Evolutionary conservation across 352 stramenopile species (phyloP).

Genomic region (Pythium insidiosum): DNA sequence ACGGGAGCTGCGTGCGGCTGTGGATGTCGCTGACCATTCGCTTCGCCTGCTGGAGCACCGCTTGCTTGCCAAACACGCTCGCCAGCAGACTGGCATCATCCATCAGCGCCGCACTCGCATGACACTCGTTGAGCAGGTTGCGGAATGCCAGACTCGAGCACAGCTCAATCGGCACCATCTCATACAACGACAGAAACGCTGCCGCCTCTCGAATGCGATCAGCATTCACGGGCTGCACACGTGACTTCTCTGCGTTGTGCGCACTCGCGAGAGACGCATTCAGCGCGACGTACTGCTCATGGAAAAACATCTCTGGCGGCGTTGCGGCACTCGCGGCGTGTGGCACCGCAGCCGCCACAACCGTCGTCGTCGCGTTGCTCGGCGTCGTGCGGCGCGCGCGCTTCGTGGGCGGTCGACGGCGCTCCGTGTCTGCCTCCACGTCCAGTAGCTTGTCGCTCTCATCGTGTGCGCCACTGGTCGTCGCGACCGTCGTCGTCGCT

Average conservation of each 20-base stretch:
- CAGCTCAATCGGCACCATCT: conserved; percentile 65
- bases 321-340: too few relatives aligned
- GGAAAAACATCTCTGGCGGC: conserved; percentile 36
- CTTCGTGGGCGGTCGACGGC: too few relatives aligned
- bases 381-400: conserved; percentile 15
- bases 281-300: conserved; percentile 17
- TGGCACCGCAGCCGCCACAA: too few relatives aligned
- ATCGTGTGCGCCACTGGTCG: too few relatives aligned
- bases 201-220: conserved; percentile 58
- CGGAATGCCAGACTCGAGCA: conserved; percentile 50
- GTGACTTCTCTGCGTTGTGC: conserved; percentile 11
- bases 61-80: conserved; percentile 32
- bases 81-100: conserved; percentile 33
- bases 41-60: conserved; percentile 28
- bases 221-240: conserved; percentile 21
- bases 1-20: too few relatives aligned
- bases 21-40: too few relatives aligned
- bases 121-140: conserved; percentile 49
- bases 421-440: background rate
- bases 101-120: conserved; percentile 20
- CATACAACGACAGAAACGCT: conserved; percentile 49
- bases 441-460: conserved; percentile 20
- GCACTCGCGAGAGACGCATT: too few relatives aligned
- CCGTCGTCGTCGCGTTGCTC: too few relatives aligned
- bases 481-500: too few relatives aligned